A percentile compares a stretch with the other conserved stretches of the same genome.
Evolutionary conservation across 2,329 filamentous ascomycete species (phyloP).

Genomic region (Botryotinia narcissicola): DNA sequence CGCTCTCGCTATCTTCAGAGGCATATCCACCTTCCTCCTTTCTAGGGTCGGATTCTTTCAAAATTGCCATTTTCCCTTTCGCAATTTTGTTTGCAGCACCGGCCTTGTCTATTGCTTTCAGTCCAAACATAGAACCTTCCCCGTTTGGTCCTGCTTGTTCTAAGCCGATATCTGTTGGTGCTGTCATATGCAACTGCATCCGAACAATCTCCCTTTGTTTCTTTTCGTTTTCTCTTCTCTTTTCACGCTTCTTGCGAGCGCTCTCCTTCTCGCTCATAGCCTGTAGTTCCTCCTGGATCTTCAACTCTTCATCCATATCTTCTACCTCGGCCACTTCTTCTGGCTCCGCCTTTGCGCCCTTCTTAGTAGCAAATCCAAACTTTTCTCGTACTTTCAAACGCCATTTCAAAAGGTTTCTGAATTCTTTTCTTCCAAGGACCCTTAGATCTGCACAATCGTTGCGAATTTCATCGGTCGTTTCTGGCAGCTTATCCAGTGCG

Average conservation of each 20-base stretch:
- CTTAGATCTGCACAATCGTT: slow-evolving; percentile 80
- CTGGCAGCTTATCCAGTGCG: slow-evolving; percentile 79
- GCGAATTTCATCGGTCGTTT: slow-evolving; percentile 81
- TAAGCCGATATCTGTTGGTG: slow-evolving; percentile 92
- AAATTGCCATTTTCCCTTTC: slow-evolving; percentile 74
- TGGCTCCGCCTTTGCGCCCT: slow-evolving; percentile 42
- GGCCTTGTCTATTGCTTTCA: slow-evolving; percentile 78
- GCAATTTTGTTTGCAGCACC: slow-evolving; percentile 66
- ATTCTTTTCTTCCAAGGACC: slow-evolving; percentile 89
- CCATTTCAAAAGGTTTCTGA: slow-evolving; percentile 87
- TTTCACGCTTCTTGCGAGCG: slow-evolving; percentile 76
- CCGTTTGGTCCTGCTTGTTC: slow-evolving; percentile 78
- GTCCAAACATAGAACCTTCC: slow-evolving; percentile 79
- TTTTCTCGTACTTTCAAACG: slow-evolving; percentile 83
- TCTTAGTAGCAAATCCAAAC: slow-evolving; percentile 80
- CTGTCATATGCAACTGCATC: slow-evolving; percentile 96
- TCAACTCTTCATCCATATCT: slow-evolving; percentile 91
- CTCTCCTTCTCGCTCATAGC: slow-evolving; percentile 76
- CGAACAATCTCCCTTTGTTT: slow-evolving; percentile 94
- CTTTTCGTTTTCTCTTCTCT: slow-evolving; percentile 83
- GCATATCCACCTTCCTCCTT: slow-evolving; percentile 61
- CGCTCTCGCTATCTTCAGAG: slow-evolving; percentile 59
- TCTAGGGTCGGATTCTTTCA: slow-evolving; percentile 55
- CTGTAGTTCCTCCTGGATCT: slow-evolving; percentile 84
- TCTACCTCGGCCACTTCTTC: slow-evolving; percentile 75